Evolutionary conservation across 805 yeast genomes (phyloP).

Genomic region (Zygosaccharomyces bailii): DNA sequence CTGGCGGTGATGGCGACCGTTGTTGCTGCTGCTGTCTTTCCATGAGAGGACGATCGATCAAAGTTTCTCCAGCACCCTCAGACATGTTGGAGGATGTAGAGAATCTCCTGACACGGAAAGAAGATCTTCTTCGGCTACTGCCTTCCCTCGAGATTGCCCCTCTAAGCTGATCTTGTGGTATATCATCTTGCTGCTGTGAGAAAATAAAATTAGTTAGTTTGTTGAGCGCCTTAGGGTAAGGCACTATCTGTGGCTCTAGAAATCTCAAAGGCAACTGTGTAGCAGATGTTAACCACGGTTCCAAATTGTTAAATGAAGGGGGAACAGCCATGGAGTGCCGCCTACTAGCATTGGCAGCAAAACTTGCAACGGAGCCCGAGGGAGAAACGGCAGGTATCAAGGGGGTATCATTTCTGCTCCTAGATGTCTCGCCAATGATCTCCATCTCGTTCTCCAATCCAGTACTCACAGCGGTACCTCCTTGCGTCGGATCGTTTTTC

Average conservation of each 20-base stretch:
- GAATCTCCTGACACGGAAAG: conserved; percentile 29
- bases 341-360: conserved; percentile 14
- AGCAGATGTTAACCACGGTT: conserved; percentile 32
- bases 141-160: conserved; percentile 1
- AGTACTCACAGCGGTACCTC: background rate
- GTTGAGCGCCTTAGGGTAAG: conserved; percentile 30
- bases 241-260: conserved; percentile 32
- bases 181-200: conserved; percentile 10
- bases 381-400: conserved; percentile 13
- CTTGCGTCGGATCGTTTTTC: conserved; percentile 13
- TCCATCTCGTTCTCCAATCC: conserved; percentile 4
- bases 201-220: conserved; percentile 18
- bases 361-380: conserved; percentile 10
- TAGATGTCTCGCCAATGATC: conserved; percentile 6
- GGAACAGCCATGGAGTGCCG: conserved; percentile 23
- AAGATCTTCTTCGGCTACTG: conserved; percentile 11
- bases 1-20: conserved; percentile 13
- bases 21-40: background rate
- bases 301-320: conserved; percentile 12
- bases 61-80: conserved; percentile 11
- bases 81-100: conserved; percentile 26
- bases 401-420: conserved; percentile 10
- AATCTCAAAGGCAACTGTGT: conserved; percentile 28
- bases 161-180: conserved; percentile 2
- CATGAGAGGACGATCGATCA: conserved; percentile 11